Conservation (phyloP, 2,329 filamentous ascomycete species). For the Sporothrix schenckii region DNA sequence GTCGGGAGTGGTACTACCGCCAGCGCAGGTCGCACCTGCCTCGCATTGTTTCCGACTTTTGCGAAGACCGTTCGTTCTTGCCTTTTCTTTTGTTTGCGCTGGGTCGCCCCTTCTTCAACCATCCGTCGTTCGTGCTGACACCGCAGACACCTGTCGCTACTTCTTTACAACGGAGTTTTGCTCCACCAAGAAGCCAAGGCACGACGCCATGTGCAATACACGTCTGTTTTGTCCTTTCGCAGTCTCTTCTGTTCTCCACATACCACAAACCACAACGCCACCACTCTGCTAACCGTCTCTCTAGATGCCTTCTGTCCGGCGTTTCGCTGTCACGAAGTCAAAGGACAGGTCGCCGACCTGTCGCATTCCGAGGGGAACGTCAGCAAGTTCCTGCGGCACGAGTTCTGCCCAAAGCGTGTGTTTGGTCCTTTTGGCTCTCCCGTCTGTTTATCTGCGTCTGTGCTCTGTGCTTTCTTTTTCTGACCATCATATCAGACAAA, state of each 20-base stretch:
- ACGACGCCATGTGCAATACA: slow-evolving; percentile 29
- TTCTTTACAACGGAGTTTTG: slow-evolving; percentile 31
- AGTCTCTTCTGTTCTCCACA: background rate
- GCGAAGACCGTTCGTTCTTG: slow-evolving; percentile 23
- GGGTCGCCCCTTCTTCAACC: background rate
- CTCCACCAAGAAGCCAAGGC: slow-evolving; percentile 20
- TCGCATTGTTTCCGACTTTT: background rate
- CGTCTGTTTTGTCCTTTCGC: slow-evolving; percentile 13
- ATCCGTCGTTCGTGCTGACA: background rate
- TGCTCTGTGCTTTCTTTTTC: background rate
- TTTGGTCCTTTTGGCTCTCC: background rate
- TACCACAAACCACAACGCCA: no score
- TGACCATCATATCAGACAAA: slow-evolving; percentile 23
- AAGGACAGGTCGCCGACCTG: slow-evolving; percentile 24
- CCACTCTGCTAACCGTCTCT: background rate
- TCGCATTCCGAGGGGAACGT: background rate
- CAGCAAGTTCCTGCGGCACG: slow-evolving; percentile 29
- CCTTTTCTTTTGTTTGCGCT: background rate
- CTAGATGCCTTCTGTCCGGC: slow-evolving; percentile 26
- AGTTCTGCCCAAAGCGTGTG: slow-evolving; percentile 31
- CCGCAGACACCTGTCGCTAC: slow-evolving; percentile 33
- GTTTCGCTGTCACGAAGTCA: slow-evolving; percentile 14
- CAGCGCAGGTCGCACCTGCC: background rate
- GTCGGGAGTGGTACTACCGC: slow-evolving; percentile 27
- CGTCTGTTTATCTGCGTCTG: background rate